These are phyloP conservation scores for Alternaria infectoria DNA, from an alignment of 2,329 filamentous ascomycete species.

Conservation along the genomic window DNA sequence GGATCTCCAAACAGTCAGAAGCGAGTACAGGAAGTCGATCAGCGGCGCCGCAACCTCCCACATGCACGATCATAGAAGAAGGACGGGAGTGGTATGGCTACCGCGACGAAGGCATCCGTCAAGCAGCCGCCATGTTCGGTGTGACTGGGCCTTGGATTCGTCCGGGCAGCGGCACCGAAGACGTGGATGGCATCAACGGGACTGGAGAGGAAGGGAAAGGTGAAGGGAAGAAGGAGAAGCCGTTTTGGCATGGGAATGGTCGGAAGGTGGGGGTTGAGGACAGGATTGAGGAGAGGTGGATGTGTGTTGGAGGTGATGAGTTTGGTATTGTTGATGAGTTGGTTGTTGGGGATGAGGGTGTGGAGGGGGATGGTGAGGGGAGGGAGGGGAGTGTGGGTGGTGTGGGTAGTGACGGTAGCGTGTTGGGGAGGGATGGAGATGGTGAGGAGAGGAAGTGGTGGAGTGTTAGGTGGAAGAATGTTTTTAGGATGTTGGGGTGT, in stretches of 20 bases:
- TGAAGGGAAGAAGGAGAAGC: rapidly evolving
- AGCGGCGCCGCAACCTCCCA: too few species aligned
- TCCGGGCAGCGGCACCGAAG: too few species aligned
- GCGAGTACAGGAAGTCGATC: too few species aligned
- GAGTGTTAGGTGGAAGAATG: neutral
- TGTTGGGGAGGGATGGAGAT: rapidly evolving
- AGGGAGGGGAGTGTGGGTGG: too few species aligned
- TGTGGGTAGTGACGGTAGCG: rapidly evolving
- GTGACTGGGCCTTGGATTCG: neutral
- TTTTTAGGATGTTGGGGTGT: neutral
- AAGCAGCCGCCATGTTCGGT: neutral
- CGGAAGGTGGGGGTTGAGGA: neutral
- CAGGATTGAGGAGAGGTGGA: neutral
- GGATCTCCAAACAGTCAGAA: too few species aligned
- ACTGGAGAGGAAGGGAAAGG: rapidly evolving
- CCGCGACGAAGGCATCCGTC: rapidly evolving
- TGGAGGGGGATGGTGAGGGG: neutral
- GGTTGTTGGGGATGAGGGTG: neutral
- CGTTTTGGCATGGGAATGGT: neutral
- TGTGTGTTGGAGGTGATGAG: neutral
- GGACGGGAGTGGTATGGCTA: neutral
- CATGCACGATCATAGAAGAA: neutral
- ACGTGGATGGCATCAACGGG: neutral
- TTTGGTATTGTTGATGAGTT: neutral
- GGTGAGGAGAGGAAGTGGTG: neutral